Percentiles rank a stretch among this genome's conserved stretches.
Conservation (phyloP, 495 filamentous ascomycete species). For the Massariosphaeria phaeospora region DNA sequence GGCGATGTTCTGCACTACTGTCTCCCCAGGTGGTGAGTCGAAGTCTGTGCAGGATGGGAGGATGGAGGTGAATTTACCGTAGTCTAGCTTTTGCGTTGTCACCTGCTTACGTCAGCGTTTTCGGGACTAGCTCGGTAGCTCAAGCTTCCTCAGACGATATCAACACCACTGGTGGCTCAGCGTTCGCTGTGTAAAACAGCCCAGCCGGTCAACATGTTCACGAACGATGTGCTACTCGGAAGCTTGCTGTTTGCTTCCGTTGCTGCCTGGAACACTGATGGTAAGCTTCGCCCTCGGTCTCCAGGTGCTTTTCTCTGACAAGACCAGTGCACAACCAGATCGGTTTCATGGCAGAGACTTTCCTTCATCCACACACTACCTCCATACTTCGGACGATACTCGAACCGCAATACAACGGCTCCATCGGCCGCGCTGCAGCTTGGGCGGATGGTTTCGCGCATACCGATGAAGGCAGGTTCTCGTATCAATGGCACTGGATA, state of each 20-base stretch:
- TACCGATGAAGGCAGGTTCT: slow-evolving; percentile 23
- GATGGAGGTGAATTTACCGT: too few relatives aligned
- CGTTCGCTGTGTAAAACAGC: too few relatives aligned
- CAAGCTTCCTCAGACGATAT: too few relatives aligned
- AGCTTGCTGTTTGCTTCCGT: slow-evolving; percentile 11
- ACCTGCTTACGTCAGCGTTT: too few relatives aligned
- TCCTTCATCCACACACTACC: slow-evolving; percentile 33
- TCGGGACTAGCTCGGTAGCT: too few relatives aligned
- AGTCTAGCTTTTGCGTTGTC: too few relatives aligned
- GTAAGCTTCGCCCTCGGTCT: background rate
- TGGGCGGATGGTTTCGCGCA: slow-evolving; percentile 37
- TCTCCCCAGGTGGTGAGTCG: too few relatives aligned
- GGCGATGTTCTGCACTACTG: too few relatives aligned
- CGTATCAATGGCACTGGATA: slow-evolving; percentile 32
- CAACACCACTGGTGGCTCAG: too few relatives aligned
- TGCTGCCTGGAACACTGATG: slow-evolving; percentile 36
- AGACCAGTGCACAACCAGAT: slow-evolving; percentile 38
- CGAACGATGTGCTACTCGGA: background rate
- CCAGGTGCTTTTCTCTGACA: background rate
- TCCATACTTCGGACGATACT: slow-evolving; percentile 34
- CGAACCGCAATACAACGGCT: slow-evolving; percentile 36
- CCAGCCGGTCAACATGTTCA: background rate
- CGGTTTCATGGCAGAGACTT: slow-evolving; percentile 37
- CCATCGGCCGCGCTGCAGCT: slow-evolving; percentile 34
- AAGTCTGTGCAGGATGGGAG: too few relatives aligned